phyloP scores from a whole-genome alignment of 2,329 filamentous ascomycete genomes.

The Microdochium paspali region DNA sequence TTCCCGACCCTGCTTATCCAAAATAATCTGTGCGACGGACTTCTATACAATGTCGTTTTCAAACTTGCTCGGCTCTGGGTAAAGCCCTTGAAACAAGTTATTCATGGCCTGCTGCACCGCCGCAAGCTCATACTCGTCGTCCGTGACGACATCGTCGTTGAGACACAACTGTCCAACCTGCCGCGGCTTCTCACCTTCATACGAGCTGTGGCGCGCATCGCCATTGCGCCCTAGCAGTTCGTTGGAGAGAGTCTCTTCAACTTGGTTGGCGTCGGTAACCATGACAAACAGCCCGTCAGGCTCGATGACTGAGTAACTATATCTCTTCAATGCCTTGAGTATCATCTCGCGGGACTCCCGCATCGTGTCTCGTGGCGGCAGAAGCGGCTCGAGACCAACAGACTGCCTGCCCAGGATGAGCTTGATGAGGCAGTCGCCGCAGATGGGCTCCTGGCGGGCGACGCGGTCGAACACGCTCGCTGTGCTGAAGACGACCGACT shows the following conservation, averaged over 20 bases:
- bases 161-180: not conserved
- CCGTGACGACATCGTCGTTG: not conserved
- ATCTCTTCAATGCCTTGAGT: not conserved
- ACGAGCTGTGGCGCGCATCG: too few relatives aligned
- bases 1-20: too few relatives aligned
- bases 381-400: not conserved
- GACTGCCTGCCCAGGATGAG: not conserved
- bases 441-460: not conserved
- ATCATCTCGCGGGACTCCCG: not conserved
- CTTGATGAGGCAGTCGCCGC: conserved; percentile 1
- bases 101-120: not conserved
- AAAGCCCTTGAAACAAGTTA: not conserved
- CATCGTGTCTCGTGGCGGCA: not conserved
- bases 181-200: not conserved
- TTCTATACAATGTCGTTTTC: not conserved
- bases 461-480: not conserved
- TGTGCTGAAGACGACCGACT: not conserved
- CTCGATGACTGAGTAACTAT: not conserved
- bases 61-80: not conserved
- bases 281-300: not conserved
- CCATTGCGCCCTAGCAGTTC: not conserved
- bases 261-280: not conserved
- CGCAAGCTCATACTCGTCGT: not conserved
- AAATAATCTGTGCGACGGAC: too few relatives aligned
- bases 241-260: not conserved